Percentiles rank a stretch among this genome's conserved stretches.
Conservation (phyloP, 371 early-diverging fungal species). For the Umbelopsis sp. region DNA sequence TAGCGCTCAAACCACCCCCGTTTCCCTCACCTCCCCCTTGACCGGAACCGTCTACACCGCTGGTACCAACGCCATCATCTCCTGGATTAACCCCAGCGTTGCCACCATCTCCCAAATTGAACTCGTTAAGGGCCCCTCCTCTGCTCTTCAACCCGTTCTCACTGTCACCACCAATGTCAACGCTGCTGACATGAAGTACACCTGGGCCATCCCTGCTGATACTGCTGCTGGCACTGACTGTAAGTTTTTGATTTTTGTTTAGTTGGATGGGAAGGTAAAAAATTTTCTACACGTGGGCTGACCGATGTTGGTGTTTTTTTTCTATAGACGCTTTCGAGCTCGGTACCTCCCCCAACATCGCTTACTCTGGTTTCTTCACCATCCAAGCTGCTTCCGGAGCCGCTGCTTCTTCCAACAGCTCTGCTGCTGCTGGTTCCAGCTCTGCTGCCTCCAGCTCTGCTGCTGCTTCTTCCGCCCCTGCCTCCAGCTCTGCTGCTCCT, state of each 20-base stretch:
- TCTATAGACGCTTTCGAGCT: constrained; percentile 38
- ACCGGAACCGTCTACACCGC: constrained; percentile 39
- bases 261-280: neutral
- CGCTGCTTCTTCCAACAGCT: constrained; percentile 15
- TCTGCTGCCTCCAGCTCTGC: constrained; percentile 29
- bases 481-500: constrained; percentile 4
- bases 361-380: constrained; percentile 45
- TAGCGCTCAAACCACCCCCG: constrained; percentile 35
- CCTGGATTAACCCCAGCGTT: constrained; percentile 39
- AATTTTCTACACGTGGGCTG: neutral
- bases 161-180: constrained; percentile 26
- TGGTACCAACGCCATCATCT: constrained; percentile 38
- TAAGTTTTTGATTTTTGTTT: constrained; percentile 15
- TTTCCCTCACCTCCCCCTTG: constrained; percentile 41
- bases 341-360: constrained; percentile 33
- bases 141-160: constrained; percentile 27
- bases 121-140: constrained; percentile 34
- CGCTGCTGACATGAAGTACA: constrained; percentile 21
- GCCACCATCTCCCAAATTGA: constrained; percentile 42
- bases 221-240: constrained; percentile 31
- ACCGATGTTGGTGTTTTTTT: neutral
- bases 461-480: constrained; percentile 26
- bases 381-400: constrained; percentile 34
- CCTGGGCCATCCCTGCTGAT: constrained; percentile 33
- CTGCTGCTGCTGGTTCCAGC: constrained; percentile 6